Conservation (phyloP, 192 early-diverging fungal genomes). For the Blastocladiella britannica region DNA sequence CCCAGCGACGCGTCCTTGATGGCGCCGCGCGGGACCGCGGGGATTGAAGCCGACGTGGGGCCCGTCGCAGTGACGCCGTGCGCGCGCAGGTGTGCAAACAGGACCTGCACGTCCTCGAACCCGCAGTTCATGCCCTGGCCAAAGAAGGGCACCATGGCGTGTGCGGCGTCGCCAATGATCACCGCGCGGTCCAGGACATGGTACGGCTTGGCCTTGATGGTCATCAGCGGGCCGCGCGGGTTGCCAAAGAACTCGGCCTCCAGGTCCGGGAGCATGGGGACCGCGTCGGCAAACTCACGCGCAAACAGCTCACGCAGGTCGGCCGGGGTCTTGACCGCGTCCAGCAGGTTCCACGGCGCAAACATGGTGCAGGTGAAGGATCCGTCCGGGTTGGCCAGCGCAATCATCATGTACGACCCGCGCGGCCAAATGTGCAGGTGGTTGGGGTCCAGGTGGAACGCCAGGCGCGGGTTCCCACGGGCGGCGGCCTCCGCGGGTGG, state of each 20-base stretch:
- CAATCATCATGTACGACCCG: constrained; percentile 93
- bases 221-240: constrained; percentile 61
- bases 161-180: constrained; percentile 86
- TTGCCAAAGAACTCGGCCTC: constrained; percentile 61
- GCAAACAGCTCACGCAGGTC: constrained; percentile 52
- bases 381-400: constrained; percentile 81
- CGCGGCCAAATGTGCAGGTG: constrained; percentile 97
- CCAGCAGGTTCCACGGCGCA: constrained; percentile 76
- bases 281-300: constrained; percentile 50
- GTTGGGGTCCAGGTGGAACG: constrained; percentile 63
- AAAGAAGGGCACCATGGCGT: constrained; percentile 97
- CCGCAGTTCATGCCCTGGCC: constrained; percentile 98
- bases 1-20: constrained; percentile 20
- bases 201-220: constrained; percentile 70
- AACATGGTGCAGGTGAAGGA: constrained; percentile 94
- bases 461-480: constrained; percentile 20
- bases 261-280: constrained; percentile 57
- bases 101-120: constrained; percentile 70
- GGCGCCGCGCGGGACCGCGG: not conserved
- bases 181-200: constrained; percentile 53
- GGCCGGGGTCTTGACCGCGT: constrained; percentile 33
- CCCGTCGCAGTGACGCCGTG: constrained; percentile 8
- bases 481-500: too few relatives aligned
- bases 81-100: constrained; percentile 35
- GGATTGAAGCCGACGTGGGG: constrained; percentile 11